phyloP scores from a whole-genome alignment of 257 asterid genomes.

The Solanum virginianum region DNA sequence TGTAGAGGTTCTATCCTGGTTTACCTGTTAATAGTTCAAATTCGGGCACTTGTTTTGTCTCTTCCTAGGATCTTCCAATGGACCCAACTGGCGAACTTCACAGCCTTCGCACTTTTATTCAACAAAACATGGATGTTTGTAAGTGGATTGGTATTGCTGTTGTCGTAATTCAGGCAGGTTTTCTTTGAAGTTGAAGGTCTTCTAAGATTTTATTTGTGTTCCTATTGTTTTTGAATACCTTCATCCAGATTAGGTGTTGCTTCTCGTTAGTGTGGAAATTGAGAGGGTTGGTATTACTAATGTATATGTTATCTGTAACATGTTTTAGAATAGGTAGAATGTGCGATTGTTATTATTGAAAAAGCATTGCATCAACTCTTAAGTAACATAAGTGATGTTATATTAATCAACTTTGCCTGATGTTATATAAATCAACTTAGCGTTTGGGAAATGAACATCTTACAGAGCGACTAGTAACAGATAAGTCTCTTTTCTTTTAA shows the following conservation, averaged over 20 bases:
- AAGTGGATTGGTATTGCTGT: constrained; percentile 58
- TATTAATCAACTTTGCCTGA: not conserved
- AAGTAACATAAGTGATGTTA: not conserved
- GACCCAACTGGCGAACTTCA: constrained; percentile 88
- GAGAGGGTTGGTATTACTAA: not conserved
- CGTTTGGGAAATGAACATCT: not conserved
- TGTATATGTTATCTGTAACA: not conserved
- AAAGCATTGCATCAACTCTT: not conserved
- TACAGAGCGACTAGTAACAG: not conserved
- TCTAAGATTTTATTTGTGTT: not conserved
- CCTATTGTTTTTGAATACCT: not conserved
- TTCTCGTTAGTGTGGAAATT: not conserved
- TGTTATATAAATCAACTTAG: not conserved
- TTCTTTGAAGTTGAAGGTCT: constrained; percentile 4
- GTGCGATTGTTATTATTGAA: not conserved
- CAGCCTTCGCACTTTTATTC: constrained; percentile 32
- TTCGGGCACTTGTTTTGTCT: constrained; percentile 1
- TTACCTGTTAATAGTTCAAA: not conserved
- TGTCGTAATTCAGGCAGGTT: constrained; percentile 58
- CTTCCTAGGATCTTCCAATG: constrained; percentile 57
- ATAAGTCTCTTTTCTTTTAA: not conserved
- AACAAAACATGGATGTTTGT: constrained; percentile 49
- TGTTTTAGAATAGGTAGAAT: not conserved
- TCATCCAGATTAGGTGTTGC: not conserved
- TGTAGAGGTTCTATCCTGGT: not conserved